Conservation (phyloP, 1,284 basidiomycete species). For the Apiotrichum siamense region DNA sequence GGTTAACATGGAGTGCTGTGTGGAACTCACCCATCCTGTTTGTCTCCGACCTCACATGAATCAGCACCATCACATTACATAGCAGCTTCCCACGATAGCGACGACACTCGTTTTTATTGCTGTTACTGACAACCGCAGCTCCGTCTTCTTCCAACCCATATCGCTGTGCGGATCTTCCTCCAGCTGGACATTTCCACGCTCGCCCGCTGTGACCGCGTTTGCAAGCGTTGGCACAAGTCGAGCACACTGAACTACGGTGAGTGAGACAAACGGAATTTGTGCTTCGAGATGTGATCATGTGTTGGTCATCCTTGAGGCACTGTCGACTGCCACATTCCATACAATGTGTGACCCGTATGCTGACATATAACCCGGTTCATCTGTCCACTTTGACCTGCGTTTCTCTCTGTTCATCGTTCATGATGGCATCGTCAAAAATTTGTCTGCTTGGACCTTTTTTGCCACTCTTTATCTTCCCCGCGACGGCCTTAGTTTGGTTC, state of each 20-base stretch:
- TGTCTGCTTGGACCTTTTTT: background rate
- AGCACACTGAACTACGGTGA: slow-evolving; percentile 82
- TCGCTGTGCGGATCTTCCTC: slow-evolving; percentile 69
- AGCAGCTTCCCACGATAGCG: no score
- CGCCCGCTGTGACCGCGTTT: slow-evolving; percentile 69
- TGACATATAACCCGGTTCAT: no score
- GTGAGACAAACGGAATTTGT: no score
- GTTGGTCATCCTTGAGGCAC: no score
- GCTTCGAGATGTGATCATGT: no score
- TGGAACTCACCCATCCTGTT: background rate
- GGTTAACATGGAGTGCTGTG: background rate
- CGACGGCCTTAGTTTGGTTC: slow-evolving; percentile 67
- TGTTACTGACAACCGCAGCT: slow-evolving; percentile 44
- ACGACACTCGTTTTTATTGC: background rate
- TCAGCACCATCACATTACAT: background rate
- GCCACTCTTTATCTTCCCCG: slow-evolving; percentile 5
- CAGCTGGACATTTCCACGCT: slow-evolving; percentile 61
- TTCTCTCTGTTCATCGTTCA: background rate
- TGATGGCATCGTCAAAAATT: background rate
- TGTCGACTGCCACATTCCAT: no score
- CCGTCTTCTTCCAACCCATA: slow-evolving; percentile 65
- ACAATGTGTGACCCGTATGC: no score
- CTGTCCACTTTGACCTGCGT: no score
- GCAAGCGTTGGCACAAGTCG: slow-evolving; percentile 75
- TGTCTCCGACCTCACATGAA: background rate